A percentile compares a stretch with the other conserved stretches of the same genome.
These are phyloP conservation scores for Aspergillus brasiliensis DNA, from an alignment of 2,329 filamentous ascomycete species.

Conservation along the genomic window DNA sequence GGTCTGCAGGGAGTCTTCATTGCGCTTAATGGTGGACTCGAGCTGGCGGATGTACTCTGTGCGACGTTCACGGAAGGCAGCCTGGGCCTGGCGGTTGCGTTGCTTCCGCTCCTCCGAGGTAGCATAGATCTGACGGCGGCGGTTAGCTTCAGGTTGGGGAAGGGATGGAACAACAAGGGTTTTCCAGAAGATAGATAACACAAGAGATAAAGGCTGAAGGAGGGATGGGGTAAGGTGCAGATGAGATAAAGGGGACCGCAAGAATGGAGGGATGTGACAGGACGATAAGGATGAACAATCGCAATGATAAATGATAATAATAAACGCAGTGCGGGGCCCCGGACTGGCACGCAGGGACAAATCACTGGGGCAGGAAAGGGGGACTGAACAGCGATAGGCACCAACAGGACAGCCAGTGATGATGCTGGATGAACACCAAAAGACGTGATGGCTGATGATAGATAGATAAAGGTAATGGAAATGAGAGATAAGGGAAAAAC, in stretches of 20 bases:
- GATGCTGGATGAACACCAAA: too few relatives aligned
- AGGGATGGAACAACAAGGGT: slow-evolving; percentile 2
- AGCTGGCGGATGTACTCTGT: slow-evolving; percentile 99
- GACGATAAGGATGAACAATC: slow-evolving; percentile 24
- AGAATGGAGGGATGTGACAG: slow-evolving; percentile 12
- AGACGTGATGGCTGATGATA: not conserved
- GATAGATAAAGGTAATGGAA: slow-evolving; percentile 9
- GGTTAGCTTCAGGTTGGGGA: slow-evolving; percentile 17
- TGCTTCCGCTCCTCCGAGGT: slow-evolving; percentile 99
- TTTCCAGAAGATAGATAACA: slow-evolving; percentile 14
- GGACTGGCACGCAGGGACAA: slow-evolving; percentile 22
- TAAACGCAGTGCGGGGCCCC: slow-evolving; percentile 34
- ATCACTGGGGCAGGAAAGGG: slow-evolving; percentile 10
- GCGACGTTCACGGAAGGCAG: slow-evolving; percentile 91
- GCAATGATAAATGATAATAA: slow-evolving; percentile 21
- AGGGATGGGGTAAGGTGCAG: slow-evolving; percentile 12
- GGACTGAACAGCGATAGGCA: not conserved
- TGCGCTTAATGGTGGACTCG: slow-evolving; percentile 93
- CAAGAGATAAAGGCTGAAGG: slow-evolving; percentile 5
- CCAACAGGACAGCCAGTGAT: too few relatives aligned
- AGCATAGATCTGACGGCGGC: slow-evolving; percentile 77
- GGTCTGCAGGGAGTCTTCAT: slow-evolving; percentile 90
- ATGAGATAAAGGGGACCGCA: slow-evolving; percentile 7
- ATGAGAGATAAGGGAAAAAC: slow-evolving; percentile 13
- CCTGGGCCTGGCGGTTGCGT: slow-evolving; percentile 93